Base-by-base conservation (phyloP, 768 basidiomycete species). In the Chalciporus piperatus region DNA sequence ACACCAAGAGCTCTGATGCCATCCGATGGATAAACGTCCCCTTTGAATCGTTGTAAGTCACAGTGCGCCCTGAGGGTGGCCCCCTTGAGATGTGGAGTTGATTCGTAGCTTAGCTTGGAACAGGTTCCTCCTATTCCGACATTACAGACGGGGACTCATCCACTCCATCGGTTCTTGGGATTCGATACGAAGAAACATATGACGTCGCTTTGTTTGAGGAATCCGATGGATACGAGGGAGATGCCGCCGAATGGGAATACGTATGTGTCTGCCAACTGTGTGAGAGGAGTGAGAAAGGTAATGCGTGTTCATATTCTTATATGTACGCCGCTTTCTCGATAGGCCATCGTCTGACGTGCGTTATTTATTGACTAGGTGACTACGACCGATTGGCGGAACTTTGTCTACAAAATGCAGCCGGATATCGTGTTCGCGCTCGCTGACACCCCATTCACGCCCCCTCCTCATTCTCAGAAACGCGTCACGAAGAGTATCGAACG, bases 31-130 rank as follows among this genome's bases (percentile, higher is more conserved):
- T 87, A 0, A 77, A 87, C 53, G 70, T 91, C 0, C 82, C 89
- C 1, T 92, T 91, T 60, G 90, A 92, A 69, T 78, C 83, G 17
- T 92, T 92, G 90, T 92, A 68, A 79, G 84, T 76, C 22, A 45
- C 23, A 22, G 28, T 45, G 54, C 22, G 41, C 32, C 9, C 17
- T n/a, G n/a, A n/a, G n/a, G n/a, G n/a, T n/a, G n/a, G n/a, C 19
- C n/a, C 22, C 22, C 22, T 22, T 22, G 22, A 22, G 22, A 22
- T 22, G 22, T 14, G 39, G 16, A 20, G 35, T 38, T 35, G 20
- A 20, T 47, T 42, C 37, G 23, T 16, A 25, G 3, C 38, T 9
- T 48, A 83, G 90, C 67, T 63, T 92, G 39, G 88, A 91, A 56
- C 79, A 78, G 40, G 70, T 55, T 1, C 84, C 87, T 0, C 89